These are phyloP conservation scores for Teratosphaeria gauchensis DNA, from an alignment of 2,329 filamentous ascomycete species.

Conservation along the genomic window DNA sequence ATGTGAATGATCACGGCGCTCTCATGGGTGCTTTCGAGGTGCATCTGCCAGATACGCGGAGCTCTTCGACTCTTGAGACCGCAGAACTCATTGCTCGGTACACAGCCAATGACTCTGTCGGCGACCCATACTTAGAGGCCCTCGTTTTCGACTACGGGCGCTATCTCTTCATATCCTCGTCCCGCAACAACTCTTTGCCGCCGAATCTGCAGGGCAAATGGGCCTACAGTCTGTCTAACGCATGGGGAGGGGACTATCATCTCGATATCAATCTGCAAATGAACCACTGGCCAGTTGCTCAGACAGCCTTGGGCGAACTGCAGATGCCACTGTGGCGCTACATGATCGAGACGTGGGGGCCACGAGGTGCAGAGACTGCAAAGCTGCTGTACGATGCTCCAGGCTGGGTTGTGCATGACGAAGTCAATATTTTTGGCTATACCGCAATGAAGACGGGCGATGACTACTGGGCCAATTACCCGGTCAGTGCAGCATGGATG, in stretches of 20 bases:
- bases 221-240: conserved; percentile 36
- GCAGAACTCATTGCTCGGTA: conserved; percentile 24
- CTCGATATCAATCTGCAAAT: conserved; percentile 53
- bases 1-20: conserved; percentile 34
- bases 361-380: conserved; percentile 45
- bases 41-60: conserved; percentile 35
- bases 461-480: conserved; percentile 33
- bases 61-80: conserved; percentile 34
- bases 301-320: conserved; percentile 41
- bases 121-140: conserved; percentile 43
- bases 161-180: conserved; percentile 47
- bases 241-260: conserved; percentile 49
- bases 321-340: conserved; percentile 43
- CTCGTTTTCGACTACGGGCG: conserved; percentile 46
- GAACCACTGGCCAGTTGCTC: conserved; percentile 50
- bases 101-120: conserved; percentile 9
- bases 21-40: conserved; percentile 35
- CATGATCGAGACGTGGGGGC: conserved; percentile 45
- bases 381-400: conserved; percentile 43
- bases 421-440: conserved; percentile 51
- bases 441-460: conserved; percentile 39
- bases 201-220: conserved; percentile 50
- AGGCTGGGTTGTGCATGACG: conserved; percentile 49
- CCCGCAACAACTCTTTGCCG: conserved; percentile 42
- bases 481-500: conserved; percentile 47